Conservation (phyloP, 768 basidiomycete species). For the Phanerochaete sordida region DNA sequence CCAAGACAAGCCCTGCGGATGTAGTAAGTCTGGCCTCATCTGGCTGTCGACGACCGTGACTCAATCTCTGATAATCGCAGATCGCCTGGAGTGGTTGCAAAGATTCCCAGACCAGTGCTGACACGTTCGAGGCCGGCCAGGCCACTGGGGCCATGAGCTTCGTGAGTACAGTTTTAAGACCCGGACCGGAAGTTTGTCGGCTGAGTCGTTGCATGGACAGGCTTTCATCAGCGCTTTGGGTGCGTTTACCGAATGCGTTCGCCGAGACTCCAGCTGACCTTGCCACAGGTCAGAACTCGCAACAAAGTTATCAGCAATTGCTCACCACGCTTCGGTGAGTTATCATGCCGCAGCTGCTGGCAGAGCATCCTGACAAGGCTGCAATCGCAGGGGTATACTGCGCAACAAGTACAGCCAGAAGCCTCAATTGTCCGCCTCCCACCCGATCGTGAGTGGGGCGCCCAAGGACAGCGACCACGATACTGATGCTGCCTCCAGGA, state of each 20-base stretch:
- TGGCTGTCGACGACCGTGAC: not conserved
- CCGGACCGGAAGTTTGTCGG: constrained; percentile 2
- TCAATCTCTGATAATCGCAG: constrained; percentile 31
- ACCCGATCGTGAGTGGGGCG: constrained; percentile 50
- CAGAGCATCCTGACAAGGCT: not conserved
- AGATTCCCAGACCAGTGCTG: constrained; percentile 81
- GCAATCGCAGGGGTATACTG: constrained; percentile 43
- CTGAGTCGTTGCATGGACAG: constrained; percentile 20
- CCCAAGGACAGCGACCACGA: not conserved
- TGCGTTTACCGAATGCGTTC: constrained; percentile 27
- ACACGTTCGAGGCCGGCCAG: constrained; percentile 66
- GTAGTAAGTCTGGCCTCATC: constrained; percentile 51
- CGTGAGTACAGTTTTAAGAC: constrained; percentile 37
- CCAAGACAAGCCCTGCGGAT: constrained; percentile 84
- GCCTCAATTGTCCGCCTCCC: constrained; percentile 70
- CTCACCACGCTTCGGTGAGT: constrained; percentile 52
- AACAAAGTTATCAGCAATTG: constrained; percentile 65
- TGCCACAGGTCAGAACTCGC: constrained; percentile 40
- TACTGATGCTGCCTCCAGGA: constrained; percentile 21
- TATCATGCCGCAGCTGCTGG: not conserved
- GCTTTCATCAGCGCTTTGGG: constrained; percentile 63
- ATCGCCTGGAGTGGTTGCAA: constrained; percentile 87
- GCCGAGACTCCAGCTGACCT: not conserved
- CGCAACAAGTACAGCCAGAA: constrained; percentile 64
- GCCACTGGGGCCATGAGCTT: constrained; percentile 83